A percentile compares a stretch with the other conserved stretches of the same genome.
Conservation (phyloP, 1,284 basidiomycete genomes). For the Trametes pubescens region DNA sequence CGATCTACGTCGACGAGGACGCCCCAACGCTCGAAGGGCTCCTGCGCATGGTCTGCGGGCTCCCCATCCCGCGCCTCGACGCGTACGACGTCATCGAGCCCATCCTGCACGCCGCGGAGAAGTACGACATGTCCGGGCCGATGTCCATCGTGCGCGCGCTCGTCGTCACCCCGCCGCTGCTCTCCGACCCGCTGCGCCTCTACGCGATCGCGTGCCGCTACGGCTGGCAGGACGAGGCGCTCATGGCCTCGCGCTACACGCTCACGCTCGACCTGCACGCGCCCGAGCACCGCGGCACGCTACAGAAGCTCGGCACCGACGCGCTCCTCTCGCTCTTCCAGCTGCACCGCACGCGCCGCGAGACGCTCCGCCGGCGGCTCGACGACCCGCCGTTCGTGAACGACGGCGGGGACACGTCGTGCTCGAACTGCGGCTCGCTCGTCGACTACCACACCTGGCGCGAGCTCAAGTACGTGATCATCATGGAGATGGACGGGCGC, state of each 20-base stretch:
- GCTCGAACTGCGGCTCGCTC: constrained; percentile 53
- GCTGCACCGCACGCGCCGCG: constrained; percentile 59
- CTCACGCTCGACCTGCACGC: constrained; percentile 57
- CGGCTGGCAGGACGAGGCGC: constrained; percentile 63
- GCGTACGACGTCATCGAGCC: constrained; percentile 61
- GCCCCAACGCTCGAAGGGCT: constrained; percentile 59
- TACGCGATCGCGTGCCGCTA: constrained; percentile 65
- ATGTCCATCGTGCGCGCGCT: constrained; percentile 62
- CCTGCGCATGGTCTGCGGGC: constrained; percentile 66
- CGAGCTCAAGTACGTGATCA: constrained; percentile 63
- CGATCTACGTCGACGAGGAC: constrained; percentile 65
- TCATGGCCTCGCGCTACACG: constrained; percentile 52
- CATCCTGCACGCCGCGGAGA: constrained; percentile 67
- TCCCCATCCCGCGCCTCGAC: constrained; percentile 56
- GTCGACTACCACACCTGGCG: constrained; percentile 70
- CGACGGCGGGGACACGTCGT: constrained; percentile 50
- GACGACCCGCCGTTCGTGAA: constrained; percentile 67
- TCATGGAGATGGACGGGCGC: constrained; percentile 63
- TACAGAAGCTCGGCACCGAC: constrained; percentile 56
- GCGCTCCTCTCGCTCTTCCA: constrained; percentile 61
- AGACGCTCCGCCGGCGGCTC: constrained; percentile 55
- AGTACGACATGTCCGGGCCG: constrained; percentile 73
- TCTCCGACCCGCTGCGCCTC: constrained; percentile 60
- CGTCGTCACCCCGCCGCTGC: constrained; percentile 56
- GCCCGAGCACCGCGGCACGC: constrained; percentile 50